Conservation (phyloP, 768 basidiomycete genomes). For the Lactifluus pinguis region DNA sequence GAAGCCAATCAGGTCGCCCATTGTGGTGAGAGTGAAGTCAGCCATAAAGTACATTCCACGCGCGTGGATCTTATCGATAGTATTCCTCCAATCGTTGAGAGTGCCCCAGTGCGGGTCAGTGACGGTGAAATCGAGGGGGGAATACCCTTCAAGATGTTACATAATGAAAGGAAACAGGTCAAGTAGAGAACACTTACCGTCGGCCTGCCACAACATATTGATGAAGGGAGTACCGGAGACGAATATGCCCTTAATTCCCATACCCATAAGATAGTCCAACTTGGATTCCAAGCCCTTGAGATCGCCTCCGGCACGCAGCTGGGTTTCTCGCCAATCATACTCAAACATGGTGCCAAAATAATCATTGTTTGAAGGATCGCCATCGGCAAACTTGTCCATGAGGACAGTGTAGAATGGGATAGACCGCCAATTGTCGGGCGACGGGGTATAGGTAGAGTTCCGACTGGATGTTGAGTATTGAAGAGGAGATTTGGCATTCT, state of each 20-base stretch:
- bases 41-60: constrained; percentile 87
- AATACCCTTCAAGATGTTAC: constrained; percentile 55
- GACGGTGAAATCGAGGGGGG: constrained; percentile 83
- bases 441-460: constrained; percentile 62
- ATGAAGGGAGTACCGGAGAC: constrained; percentile 89
- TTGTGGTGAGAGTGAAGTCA: constrained; percentile 92
- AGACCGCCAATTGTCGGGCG: constrained; percentile 82
- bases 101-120: constrained; percentile 92
- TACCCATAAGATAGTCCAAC: constrained; percentile 83
- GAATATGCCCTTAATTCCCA: constrained; percentile 80
- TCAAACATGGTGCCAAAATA: constrained; percentile 75
- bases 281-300: constrained; percentile 64
- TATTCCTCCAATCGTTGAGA: constrained; percentile 63
- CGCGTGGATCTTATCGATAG: constrained; percentile 70
- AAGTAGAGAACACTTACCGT: constrained; percentile 51
- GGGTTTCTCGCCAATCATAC: constrained; percentile 80
- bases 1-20: constrained; percentile 82
- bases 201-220: constrained; percentile 94
- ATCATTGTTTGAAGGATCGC: constrained; percentile 87
- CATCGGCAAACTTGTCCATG: constrained; percentile 91
- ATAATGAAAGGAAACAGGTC: background rate
- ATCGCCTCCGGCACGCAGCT: constrained; percentile 85
- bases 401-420: constrained; percentile 75
- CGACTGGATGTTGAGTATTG: constrained; percentile 57
- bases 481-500: constrained; percentile 54